A percentile compares a stretch with the other conserved stretches of the same genome.
Conservation (phyloP, 148 eudicot genomes). For the Chenopodium formosanum region DNA sequence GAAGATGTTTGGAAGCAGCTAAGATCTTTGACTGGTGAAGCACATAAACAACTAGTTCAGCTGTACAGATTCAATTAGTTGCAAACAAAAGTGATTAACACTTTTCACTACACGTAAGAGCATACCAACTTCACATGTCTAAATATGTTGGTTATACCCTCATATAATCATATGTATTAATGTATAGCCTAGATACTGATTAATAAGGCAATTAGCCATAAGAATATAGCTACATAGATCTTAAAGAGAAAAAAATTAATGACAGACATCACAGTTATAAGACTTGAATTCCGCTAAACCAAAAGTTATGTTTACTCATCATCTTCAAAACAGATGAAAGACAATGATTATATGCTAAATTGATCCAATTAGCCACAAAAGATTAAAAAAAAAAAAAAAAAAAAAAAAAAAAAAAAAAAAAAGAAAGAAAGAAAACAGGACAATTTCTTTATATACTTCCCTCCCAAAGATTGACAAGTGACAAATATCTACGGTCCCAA, state of each 20-base stretch:
- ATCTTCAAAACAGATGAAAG: not conserved
- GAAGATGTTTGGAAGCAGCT: not conserved
- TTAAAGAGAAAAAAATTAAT: not conserved
- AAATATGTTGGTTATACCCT: not conserved
- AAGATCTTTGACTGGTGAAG: not conserved
- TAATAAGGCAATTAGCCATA: slow-evolving; percentile 2
- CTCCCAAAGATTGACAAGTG: not conserved
- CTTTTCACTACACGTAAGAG: not conserved
- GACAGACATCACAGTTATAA: not conserved
- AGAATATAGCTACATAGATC: not conserved
- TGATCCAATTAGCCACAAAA: not conserved
- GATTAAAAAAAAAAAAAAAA: too few relatives aligned
- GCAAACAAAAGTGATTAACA: not conserved
- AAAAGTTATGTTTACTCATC: not conserved
- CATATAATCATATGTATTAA: not conserved
- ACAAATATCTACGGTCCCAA: not conserved
- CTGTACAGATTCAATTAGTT: not conserved
- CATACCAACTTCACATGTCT: not conserved
- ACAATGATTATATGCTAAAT: not conserved
- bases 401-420: too few relatives aligned
- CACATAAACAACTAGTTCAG: not conserved
- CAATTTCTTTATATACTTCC: not conserved
- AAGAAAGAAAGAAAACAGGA: not conserved
- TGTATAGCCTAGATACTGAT: not conserved
- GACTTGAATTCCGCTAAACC: not conserved